phyloP scores from a whole-genome alignment of 1,284 basidiomycete species.

The Sporisorium scitamineum region DNA sequence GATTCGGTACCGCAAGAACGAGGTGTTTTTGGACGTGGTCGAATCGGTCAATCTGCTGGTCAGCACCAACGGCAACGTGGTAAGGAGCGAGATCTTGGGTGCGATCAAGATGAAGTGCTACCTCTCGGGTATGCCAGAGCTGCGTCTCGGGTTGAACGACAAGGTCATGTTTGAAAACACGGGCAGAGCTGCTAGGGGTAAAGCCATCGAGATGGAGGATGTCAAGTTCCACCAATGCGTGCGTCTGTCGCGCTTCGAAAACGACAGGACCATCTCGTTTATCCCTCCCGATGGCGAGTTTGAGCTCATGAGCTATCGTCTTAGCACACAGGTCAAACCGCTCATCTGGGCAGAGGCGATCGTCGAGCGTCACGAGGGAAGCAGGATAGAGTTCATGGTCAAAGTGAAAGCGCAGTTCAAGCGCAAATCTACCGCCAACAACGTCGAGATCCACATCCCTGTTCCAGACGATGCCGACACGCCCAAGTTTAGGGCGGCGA shows the following conservation, averaged over 20 bases:
- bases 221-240: conserved; percentile 99
- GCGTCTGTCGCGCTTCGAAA: conserved; percentile 97
- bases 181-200: conserved; percentile 92
- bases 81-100: conserved; percentile 95
- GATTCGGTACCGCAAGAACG: conserved; percentile 97
- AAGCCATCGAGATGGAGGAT: conserved; percentile 99
- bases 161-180: conserved; percentile 99
- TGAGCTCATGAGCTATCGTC: conserved; percentile 95
- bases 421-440: conserved; percentile 93
- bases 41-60: conserved; percentile 97
- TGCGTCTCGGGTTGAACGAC: conserved; percentile 94
- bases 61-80: conserved; percentile 95
- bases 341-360: conserved; percentile 98
- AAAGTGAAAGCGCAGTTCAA: conserved; percentile 99
- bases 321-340: conserved; percentile 96
- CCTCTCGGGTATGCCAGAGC: conserved; percentile 97
- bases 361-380: conserved; percentile 93
- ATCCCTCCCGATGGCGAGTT: conserved; percentile 99
- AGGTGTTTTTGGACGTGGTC: conserved; percentile 98
- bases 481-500: conserved; percentile 83
- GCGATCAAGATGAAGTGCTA: conserved; percentile 99
- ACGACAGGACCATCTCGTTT: conserved; percentile 98
- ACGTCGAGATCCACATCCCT: conserved; percentile 97
- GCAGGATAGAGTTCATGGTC: conserved; percentile 96
- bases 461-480: conserved; percentile 98